Base-by-base conservation (phyloP, 768 basidiomycete species). In the Amanita rimosa region DNA sequence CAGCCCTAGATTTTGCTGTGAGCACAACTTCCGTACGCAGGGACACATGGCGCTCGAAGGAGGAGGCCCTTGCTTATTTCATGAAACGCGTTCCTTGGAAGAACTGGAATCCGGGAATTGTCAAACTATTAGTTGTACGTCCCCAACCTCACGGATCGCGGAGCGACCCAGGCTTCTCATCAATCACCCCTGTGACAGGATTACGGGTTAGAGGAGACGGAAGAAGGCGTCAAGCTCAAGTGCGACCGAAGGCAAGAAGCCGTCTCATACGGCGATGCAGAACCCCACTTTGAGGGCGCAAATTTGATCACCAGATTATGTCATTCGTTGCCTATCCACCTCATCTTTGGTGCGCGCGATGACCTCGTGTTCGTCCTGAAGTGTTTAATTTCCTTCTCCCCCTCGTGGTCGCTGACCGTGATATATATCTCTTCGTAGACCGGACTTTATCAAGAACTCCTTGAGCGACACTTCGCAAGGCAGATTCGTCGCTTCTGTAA, bases 191-290 rank as follows among this genome's bases (percentile, higher is more conserved):
- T 45, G 26, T 37, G 35, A n/a, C 47, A 73, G 70, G 61, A 68
- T 35, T 51, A 72, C 46, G 69, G 67, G 0, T 58, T 72, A 8
- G 54, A 61, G 21, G 61, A 64, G 3, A 54, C 53, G 1, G 54
- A 61, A 0, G 53, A 55, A 6, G 61, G 61, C 6, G 50, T 37
- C 50, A 26, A 31, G 45, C 50, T 75, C 1, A 76, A 75, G 55
- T 75, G 74, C 52, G 60, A 70, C 48, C 61, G 62, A 27, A 57
- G 61, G 17, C 70, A 73, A 45, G 76, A 76, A 59, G 71, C 74
- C 0, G 52, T 65, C 0, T 69, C 70, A 19, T 78, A 70, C 52
- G 66, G 66, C 1, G 71, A 73, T 50, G 59, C 62, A 29, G 66
- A 71, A 44, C 67, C 68, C 4, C 71, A 74, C 43, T 71, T 70